Conservation (phyloP, 768 basidiomycete genomes). For the Auriscalpium vulgare region DNA sequence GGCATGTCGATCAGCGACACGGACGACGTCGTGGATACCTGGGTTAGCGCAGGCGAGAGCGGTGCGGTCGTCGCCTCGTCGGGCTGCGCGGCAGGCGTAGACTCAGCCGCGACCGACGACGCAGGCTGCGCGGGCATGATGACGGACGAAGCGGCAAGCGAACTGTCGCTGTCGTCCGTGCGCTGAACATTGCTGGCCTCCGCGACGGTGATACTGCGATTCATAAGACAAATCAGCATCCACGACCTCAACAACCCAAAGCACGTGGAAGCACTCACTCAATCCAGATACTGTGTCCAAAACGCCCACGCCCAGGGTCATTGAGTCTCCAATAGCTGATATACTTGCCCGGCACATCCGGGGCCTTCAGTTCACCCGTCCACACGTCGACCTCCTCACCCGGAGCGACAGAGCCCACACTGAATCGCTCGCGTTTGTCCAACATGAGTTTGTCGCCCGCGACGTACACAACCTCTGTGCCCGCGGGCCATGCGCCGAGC, state of each 20-base stretch:
- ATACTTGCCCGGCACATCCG: constrained; percentile 65
- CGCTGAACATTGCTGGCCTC: constrained; percentile 30
- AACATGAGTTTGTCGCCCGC: constrained; percentile 57
- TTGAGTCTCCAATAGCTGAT: constrained; percentile 70
- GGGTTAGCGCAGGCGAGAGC: constrained; percentile 17
- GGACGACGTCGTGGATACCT: constrained; percentile 27
- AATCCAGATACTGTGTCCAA: constrained; percentile 73
- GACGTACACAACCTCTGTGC: constrained; percentile 61
- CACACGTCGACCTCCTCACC: constrained; percentile 57
- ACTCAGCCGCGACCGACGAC: neutral
- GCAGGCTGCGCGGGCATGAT: constrained; percentile 47
- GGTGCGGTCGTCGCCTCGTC: constrained; percentile 20
- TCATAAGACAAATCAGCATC: neutral
- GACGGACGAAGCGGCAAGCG: constrained; percentile 60
- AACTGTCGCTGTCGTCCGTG: constrained; percentile 33
- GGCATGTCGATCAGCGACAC: constrained; percentile 56
- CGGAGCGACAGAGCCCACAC: constrained; percentile 48
- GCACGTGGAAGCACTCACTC: constrained; percentile 42
- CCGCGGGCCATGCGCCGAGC: constrained; percentile 52
- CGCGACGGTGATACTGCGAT: constrained; percentile 54
- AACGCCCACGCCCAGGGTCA: constrained; percentile 48
- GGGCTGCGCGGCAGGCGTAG: constrained; percentile 7
- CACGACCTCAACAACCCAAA: neutral
- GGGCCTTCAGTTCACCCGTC: constrained; percentile 77
- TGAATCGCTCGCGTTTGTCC: constrained; percentile 26